A percentile compares a stretch with the other conserved stretches of the same genome.
These are phyloP conservation scores for Coemansia sp. DNA, from an alignment of 371 early-diverging fungal species.

Conservation along the genomic window DNA sequence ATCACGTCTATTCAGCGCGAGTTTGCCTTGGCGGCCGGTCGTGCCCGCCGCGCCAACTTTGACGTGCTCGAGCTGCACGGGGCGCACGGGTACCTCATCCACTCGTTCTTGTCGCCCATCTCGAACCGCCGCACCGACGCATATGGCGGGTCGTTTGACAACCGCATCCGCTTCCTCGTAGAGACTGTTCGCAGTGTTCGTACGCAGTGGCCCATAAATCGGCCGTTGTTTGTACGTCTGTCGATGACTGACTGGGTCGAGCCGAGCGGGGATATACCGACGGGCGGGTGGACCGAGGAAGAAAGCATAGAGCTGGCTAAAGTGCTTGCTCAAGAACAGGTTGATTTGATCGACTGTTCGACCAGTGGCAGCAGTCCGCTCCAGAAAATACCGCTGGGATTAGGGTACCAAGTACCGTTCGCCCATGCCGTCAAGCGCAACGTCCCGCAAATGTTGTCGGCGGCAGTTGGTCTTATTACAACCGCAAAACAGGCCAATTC, in stretches of 20 bases:
- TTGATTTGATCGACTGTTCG: conserved; percentile 75
- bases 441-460: conserved; percentile 59
- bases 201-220: conserved; percentile 67
- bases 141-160: conserved; percentile 76
- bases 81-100: conserved; percentile 75
- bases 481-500: conserved; percentile 68
- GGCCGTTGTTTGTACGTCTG: conserved; percentile 78
- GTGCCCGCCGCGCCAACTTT: conserved; percentile 74
- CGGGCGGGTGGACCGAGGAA: conserved; percentile 63
- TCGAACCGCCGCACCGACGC: conserved; percentile 79
- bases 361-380: conserved; percentile 63
- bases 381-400: conserved; percentile 56
- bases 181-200: conserved; percentile 66
- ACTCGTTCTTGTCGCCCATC: conserved; percentile 75
- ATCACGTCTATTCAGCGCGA: conserved; percentile 61
- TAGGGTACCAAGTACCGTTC: conserved; percentile 76
- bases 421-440: conserved; percentile 60
- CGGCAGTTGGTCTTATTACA: conserved; percentile 76
- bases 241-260: conserved; percentile 71
- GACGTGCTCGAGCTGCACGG: conserved; percentile 85
- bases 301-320: conserved; percentile 65
- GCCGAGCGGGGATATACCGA: conserved; percentile 37
- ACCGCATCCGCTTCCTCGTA: conserved; percentile 67
- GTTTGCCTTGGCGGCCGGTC: conserved; percentile 69
- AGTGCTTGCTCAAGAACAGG: conserved; percentile 58